These are phyloP conservation scores for Macroventuria anomochaeta DNA, from an alignment of 2,329 filamentous ascomycete species.

Conservation along the genomic window DNA sequence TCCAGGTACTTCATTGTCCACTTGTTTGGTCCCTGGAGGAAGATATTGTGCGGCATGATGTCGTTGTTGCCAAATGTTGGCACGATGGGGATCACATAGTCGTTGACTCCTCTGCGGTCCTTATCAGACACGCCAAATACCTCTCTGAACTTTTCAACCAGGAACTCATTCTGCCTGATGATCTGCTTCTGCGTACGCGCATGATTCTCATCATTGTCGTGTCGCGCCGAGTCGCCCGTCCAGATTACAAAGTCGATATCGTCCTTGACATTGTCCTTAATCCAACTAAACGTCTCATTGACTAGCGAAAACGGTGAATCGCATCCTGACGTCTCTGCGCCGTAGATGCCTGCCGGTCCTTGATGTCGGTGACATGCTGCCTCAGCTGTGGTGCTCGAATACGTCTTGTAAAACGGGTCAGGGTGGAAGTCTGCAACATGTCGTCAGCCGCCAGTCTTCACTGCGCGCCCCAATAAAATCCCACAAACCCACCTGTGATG, in stretches of 20 bases:
- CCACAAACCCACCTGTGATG: constrained; percentile 72
- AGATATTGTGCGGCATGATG: constrained; percentile 94
- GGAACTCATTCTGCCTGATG: constrained; percentile 74
- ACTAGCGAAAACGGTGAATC: constrained; percentile 82
- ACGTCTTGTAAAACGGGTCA: constrained; percentile 82
- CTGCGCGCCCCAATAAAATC: constrained; percentile 1
- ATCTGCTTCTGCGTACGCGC: constrained; percentile 80
- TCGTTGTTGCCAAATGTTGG: constrained; percentile 97
- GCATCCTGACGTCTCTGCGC: constrained; percentile 86
- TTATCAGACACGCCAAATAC: constrained; percentile 66
- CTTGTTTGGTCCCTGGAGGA: constrained; percentile 81
- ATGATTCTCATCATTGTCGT: constrained; percentile 83
- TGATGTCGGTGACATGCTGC: constrained; percentile 79
- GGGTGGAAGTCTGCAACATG: constrained; percentile 79
- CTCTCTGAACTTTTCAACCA: constrained; percentile 78
- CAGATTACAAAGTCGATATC: constrained; percentile 88
- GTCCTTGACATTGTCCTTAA: constrained; percentile 76
- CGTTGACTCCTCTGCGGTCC: constrained; percentile 53
- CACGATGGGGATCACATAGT: constrained; percentile 77
- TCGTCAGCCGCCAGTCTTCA: constrained; percentile 10
- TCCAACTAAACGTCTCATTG: constrained; percentile 90
- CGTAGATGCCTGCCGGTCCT: constrained; percentile 80
- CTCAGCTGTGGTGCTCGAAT: constrained; percentile 72
- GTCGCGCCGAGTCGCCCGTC: constrained; percentile 89
- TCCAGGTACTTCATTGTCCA: constrained; percentile 80